Evolutionary conservation across 257 asterid genomes (phyloP), one percentile per base, ranked within the genome.

Genomic region (Eustoma russellianum): DNA sequence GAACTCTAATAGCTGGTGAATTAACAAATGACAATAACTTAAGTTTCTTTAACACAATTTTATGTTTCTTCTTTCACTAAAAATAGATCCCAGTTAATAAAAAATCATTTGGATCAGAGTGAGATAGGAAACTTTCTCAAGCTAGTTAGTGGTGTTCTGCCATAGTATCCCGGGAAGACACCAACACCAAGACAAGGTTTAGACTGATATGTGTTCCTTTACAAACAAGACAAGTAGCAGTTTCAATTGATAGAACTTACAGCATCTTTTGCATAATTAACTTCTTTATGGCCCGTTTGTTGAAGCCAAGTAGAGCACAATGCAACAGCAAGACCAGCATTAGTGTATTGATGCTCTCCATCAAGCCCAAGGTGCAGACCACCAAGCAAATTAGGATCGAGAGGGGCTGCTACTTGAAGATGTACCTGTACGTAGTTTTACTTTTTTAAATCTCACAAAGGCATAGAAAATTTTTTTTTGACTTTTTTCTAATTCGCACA

Each of bases 241-340:
- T 60, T 41, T 52, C 50, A 41, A 24, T 38, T 17, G 34, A 33
- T 55, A 69, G 61, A 70, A 65, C 95, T 82, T 69, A 92, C 99
- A 48, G 74, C 71, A 72, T 85, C 86, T 69, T 80, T 73, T 57
- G 75, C 65, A 79, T 81, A 79, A 74, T 78, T 78, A 78, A 83
- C 61, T 66, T 88, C 99, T 63, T 48, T 83, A 56, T 70, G 92
- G 63, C 95, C 94, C 13, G 95, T 79, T 73, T 74, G 75, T 64
- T 83, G 93, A 70, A 92, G 94, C 97, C 97, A 92, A 61, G 94
- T 85, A 61, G 95, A 80, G 77, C 97, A 81, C 60, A 92, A 61
- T 53, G 99, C 94, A 73, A 85, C 50, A 59, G 99, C 94, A 62
- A 92, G 99, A 48, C 91, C 97, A 65, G 99, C 99, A 77, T 92